Base-by-base conservation (phyloP, 192 early-diverging fungal species). In the Pecoramyces ruminantium region DNA sequence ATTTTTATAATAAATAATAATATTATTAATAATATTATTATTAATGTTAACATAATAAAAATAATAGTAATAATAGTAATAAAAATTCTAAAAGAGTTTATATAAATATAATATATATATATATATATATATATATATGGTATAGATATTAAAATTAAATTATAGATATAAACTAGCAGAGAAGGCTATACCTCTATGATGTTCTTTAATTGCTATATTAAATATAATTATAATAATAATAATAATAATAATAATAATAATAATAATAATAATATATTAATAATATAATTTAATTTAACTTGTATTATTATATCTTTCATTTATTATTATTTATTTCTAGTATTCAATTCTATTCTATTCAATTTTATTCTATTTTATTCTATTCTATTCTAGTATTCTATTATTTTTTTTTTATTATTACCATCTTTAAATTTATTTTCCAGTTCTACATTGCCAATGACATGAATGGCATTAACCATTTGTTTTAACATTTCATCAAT, bases 151-250 rank as follows among this genome's bases (percentile, higher is more conserved):
- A 34, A 34, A 34, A 34, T 6, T 6, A 34, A 34, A 34, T 67
- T 67, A 96, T 34, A 96, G 86, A 81, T 97, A 99, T 82, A 99
- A 89, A 77, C 94, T 96, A 25, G 92, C 92, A 17, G 97, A 95
- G 88, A 98, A 99, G 28, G 97, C 93, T 87, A 99, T 98, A 81
- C 97, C 96, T 82, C 96, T 89, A 87, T 96, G 95, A 86, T 98
- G 94, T 86, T 92, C 93, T 81, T 88, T 90, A 81, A 95, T 95
- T 40, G 85, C 89, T 89, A 81, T 27, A 34, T 21, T 78, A 51
- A 86, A 16, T 40, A 82, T 79, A 80, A 27, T 77, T 29, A 17
- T 28, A 51, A 25, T 78, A 28, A 78, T 25, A 11, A 17, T 39
- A 39, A 28, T 21, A 38, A 21, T n/a, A n/a, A 21, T n/a, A 2